Base-by-base conservation (phyloP, 192 early-diverging fungal genomes). In the Coemansia sp. region DNA sequence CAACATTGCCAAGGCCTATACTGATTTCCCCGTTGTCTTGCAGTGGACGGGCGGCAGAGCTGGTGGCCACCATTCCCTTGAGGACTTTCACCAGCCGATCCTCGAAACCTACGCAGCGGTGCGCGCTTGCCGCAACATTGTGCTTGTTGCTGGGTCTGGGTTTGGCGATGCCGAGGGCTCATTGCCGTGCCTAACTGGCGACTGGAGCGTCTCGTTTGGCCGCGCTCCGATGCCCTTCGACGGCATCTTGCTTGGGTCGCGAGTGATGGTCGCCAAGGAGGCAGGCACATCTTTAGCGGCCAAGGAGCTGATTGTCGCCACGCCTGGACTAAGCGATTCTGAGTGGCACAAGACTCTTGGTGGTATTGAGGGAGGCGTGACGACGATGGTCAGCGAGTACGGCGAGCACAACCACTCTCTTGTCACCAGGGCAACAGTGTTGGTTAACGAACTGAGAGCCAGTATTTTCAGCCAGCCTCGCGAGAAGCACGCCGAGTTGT, bases 11-110 rank as follows among this genome's bases (percentile, higher is more conserved):
- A 88, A 89, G 64, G 85, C 86, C 27, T 88, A 94, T 68, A 89
- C 91, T 3, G 87, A 89, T 35, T 94, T 96, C 86, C 93, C 96
- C 7, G 86, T 98, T 54, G 86, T 98, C 53, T 83, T 96, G 62
- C 94, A 98, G 79, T 98, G 96, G 96, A 98, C 96, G 22, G 95
- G 96, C 83, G 96, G 96, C 35, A 89, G 95, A 62, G 94, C 89
- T 36, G 96, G 96, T 70, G 96, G 96, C 19, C 96, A 98, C 82
- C 96, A 98, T 87, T 94, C 92, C 67, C 96, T 92, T 65, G 96
- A 97, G 83, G 96, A 98, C 82, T 92, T 96, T 76, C 94, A 97
- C 76, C 87, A 88, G 68, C 94, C 95, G 41, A 91, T 98, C 66
- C 73, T 98, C 8, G 70, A 82, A n/a, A 82, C 94, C 1, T 98